phyloP scores from a whole-genome alignment of 2,329 filamentous ascomycete genomes.

The Sporothrix brasiliensis region DNA sequence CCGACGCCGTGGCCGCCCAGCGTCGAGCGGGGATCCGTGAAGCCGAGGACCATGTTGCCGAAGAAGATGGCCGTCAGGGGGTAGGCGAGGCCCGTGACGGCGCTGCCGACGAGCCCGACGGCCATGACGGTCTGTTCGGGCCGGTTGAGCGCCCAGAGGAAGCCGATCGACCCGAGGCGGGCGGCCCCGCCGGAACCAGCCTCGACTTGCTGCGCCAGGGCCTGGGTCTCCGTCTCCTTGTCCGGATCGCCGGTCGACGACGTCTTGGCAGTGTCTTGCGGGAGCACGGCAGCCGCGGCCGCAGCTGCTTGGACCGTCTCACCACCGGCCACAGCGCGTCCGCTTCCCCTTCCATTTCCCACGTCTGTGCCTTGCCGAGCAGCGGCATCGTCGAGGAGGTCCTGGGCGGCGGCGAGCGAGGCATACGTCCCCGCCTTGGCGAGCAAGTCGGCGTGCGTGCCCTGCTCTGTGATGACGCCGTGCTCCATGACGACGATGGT shows the following conservation, averaged over 20 bases:
- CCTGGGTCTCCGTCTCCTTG: not conserved
- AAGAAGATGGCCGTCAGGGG: slow-evolving; percentile 27
- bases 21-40: slow-evolving; percentile 14
- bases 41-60: slow-evolving; percentile 24
- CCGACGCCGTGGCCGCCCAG: slow-evolving; percentile 16
- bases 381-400: not conserved
- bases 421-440: slow-evolving; percentile 73
- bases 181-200: not conserved
- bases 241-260: not conserved
- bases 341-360: not conserved
- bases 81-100: slow-evolving; percentile 27
- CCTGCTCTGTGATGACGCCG: slow-evolving; percentile 85
- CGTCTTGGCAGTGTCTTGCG: not conserved
- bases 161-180: slow-evolving; percentile 39
- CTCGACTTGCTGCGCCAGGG: not conserved
- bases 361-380: not conserved
- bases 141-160: slow-evolving; percentile 26
- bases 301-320: not conserved
- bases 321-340: not conserved
- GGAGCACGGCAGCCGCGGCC: not conserved
- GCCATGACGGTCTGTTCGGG: slow-evolving; percentile 12
- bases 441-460: slow-evolving; percentile 78
- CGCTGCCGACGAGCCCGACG: slow-evolving; percentile 17
- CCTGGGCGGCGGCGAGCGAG: slow-evolving; percentile 62
- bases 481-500: slow-evolving; percentile 91